These are phyloP conservation scores for Phytophthora fragariae DNA, from an alignment of 352 stramenopile species.

Conservation along the genomic window DNA sequence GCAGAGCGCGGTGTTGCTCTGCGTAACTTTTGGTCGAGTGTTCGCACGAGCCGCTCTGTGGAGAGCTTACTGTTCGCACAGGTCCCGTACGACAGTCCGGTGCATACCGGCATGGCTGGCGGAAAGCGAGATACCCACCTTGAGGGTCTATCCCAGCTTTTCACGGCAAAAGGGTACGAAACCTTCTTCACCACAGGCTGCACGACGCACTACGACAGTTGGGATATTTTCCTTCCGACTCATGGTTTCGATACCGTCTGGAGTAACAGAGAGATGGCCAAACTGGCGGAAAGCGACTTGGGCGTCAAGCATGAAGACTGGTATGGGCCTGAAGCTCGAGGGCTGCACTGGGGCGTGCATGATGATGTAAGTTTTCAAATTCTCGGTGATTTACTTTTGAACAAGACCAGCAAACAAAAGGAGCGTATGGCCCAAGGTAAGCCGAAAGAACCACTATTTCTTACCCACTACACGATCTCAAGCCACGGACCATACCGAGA, in stretches of 20 bases:
- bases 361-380: slow-evolving; percentile 54
- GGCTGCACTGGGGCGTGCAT: slow-evolving; percentile 45
- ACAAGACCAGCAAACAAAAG: slow-evolving; percentile 42
- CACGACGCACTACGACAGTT: slow-evolving; percentile 51
- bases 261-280: slow-evolving; percentile 37
- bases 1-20: slow-evolving; percentile 53
- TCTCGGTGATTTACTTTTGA: slow-evolving; percentile 49
- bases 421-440: slow-evolving; percentile 18
- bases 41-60: slow-evolving; percentile 51
- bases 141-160: slow-evolving; percentile 51
- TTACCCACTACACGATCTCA: slow-evolving; percentile 66
- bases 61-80: slow-evolving; percentile 59
- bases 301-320: slow-evolving; percentile 43
- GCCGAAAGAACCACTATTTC: slow-evolving; percentile 46
- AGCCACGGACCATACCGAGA: slow-evolving; percentile 44
- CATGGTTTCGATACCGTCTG: slow-evolving; percentile 61
- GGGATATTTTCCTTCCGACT: slow-evolving; percentile 45
- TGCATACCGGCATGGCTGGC: slow-evolving; percentile 33
- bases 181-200: slow-evolving; percentile 51
- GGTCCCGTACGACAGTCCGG: slow-evolving; percentile 45
- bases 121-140: slow-evolving; percentile 31
- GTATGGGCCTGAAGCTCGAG: slow-evolving; percentile 13
- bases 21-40: slow-evolving; percentile 63
- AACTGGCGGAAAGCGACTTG: slow-evolving; percentile 39
- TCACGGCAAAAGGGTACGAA: slow-evolving; percentile 58